These are phyloP conservation scores for Arctium minus DNA, from an alignment of 129 eudicot species.

Conservation along the genomic window DNA sequence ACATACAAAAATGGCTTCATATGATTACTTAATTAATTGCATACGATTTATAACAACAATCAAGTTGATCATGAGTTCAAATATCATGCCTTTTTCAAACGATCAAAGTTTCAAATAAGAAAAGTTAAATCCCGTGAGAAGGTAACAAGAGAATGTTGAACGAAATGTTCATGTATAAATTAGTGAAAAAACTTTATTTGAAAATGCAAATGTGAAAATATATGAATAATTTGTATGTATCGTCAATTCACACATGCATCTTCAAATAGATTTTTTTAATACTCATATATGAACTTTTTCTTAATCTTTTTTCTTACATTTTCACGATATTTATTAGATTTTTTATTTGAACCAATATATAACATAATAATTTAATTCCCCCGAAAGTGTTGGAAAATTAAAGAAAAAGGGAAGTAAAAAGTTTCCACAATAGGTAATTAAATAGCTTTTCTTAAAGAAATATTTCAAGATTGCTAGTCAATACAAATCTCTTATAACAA, in stretches of 20 bases:
- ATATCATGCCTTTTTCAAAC: not conserved
- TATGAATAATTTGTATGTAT: not conserved
- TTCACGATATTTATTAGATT: not conserved
- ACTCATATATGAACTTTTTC: no score
- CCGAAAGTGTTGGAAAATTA: conserved; percentile 7
- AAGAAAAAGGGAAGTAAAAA: not conserved
- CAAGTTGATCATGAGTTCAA: not conserved
- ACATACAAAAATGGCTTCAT: conserved; percentile 15
- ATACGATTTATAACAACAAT: not conserved
- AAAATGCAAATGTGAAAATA: not conserved
- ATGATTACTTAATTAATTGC: not conserved
- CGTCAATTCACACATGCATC: no score
- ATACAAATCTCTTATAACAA: not conserved
- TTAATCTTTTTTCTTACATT: no score
- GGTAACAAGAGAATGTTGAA: no score
- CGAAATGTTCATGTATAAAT: not conserved
- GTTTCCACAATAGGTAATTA: conserved; percentile 1
- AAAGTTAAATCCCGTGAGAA: not conserved
- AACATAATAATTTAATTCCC: not conserved
- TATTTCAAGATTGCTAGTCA: not conserved
- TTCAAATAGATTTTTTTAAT: not conserved
- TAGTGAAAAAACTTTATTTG: not conserved
- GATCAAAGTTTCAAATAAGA: not conserved
- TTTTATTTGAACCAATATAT: no score
- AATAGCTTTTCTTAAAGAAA: conserved; percentile 4